Percentiles rank a stretch among this genome's conserved stretches.
phyloP scores from a whole-genome alignment of 1,284 basidiomycete genomes.

The Jaminaea rosea region DNA sequence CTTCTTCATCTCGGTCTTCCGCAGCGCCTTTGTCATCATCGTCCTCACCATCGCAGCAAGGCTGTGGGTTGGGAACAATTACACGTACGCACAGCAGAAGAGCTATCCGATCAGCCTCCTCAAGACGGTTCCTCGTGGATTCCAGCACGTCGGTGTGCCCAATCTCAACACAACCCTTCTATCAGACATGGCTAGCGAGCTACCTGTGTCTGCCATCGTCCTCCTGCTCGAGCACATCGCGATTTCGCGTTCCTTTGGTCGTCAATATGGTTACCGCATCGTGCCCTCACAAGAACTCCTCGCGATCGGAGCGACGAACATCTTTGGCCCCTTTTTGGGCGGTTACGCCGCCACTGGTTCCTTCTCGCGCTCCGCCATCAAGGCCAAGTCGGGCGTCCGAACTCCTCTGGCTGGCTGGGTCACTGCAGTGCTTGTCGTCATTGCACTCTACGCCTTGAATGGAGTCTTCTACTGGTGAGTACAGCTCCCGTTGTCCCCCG shows the following conservation, averaged over 20 bases:
- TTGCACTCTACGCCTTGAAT: slow-evolving; percentile 79
- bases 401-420: slow-evolving; percentile 83
- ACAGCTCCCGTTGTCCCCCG: too few species aligned
- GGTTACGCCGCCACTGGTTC: slow-evolving; percentile 96
- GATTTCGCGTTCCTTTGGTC: slow-evolving; percentile 84
- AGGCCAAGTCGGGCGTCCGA: slow-evolving; percentile 90
- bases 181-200: slow-evolving; percentile 61
- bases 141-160: slow-evolving; percentile 63
- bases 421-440: slow-evolving; percentile 78
- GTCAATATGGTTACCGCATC: slow-evolving; percentile 93
- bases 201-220: slow-evolving; percentile 90
- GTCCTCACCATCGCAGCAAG: slow-evolving; percentile 54
- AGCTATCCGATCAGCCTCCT: slow-evolving; percentile 80
- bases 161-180: slow-evolving; percentile 61
- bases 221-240: slow-evolving; percentile 93
- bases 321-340: slow-evolving; percentile 57
- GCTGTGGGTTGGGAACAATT: slow-evolving; percentile 33
- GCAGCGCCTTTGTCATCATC: slow-evolving; percentile 45
- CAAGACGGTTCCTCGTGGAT: slow-evolving; percentile 56
- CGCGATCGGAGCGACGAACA: slow-evolving; percentile 90
- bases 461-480: slow-evolving; percentile 46
- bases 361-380: slow-evolving; percentile 91
- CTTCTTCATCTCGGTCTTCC: slow-evolving; percentile 42
- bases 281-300: slow-evolving; percentile 94
- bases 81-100: slow-evolving; percentile 49